Percentiles rank a stretch among this genome's conserved stretches.
Evolutionary conservation across 139 green algal species (phyloP).

Genomic region (Coelastrella sp.): DNA sequence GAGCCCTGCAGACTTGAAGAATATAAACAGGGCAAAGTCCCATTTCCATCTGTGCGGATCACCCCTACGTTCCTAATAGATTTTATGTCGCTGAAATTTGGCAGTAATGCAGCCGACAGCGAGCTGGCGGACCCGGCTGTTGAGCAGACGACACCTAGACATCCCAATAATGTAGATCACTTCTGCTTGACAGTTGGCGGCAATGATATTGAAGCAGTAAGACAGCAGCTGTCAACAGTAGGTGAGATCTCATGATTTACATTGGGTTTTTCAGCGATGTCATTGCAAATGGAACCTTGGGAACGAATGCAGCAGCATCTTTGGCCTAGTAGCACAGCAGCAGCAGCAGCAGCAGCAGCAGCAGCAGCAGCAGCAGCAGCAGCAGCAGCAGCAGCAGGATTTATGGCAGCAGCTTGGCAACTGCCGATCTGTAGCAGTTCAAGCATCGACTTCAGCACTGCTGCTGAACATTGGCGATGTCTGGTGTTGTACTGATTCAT

Average conservation of each 20-base stretch:
- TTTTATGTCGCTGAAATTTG: neutral
- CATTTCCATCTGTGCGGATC: slow-evolving; percentile 23
- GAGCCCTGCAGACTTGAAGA: slow-evolving; percentile 23
- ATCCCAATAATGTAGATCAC: slow-evolving; percentile 23
- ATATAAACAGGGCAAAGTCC: slow-evolving; percentile 7
- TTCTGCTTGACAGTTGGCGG: slow-evolving; percentile 14
- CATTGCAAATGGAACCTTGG: too few species aligned
- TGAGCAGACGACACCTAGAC: neutral
- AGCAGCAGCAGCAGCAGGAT: too few species aligned
- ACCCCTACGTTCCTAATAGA: slow-evolving; percentile 47
- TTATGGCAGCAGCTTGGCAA: too few species aligned
- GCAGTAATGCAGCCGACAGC: neutral
- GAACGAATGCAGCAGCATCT: too few species aligned
- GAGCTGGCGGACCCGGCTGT: neutral
- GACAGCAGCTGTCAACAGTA: slow-evolving; percentile 17
- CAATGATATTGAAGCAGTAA: slow-evolving; percentile 13
- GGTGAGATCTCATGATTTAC: neutral
- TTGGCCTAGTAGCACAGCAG: too few species aligned
- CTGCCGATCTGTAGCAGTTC: too few species aligned
- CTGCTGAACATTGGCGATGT: too few species aligned
- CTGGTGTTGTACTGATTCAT: too few species aligned
- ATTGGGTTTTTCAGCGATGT: too few species aligned
- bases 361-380: too few species aligned
- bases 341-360: too few species aligned
- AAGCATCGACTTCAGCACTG: too few species aligned